Conservation (phyloP, 192 early-diverging fungal genomes). For the Umbelopsis vinacea region DNA sequence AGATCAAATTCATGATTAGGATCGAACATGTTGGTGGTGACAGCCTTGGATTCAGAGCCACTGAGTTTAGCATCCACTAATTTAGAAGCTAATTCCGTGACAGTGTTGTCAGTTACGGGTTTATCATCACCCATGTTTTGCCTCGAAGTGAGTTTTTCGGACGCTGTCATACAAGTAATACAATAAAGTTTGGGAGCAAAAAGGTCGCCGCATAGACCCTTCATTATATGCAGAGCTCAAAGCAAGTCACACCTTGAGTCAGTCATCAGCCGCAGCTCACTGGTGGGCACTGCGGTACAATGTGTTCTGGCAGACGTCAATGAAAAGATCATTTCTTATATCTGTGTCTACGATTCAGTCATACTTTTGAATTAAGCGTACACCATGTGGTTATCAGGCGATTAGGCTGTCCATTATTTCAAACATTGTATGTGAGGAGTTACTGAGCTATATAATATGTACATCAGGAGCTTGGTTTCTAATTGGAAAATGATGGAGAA, state of each 20-base stretch:
- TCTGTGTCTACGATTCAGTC: background rate
- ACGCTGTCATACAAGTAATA: background rate
- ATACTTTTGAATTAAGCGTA: too few relatives aligned
- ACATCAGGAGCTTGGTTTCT: too few relatives aligned
- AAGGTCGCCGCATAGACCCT: background rate
- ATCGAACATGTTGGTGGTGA: constrained; percentile 9
- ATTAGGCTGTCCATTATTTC: too few relatives aligned
- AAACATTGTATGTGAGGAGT: too few relatives aligned
- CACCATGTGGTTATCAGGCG: background rate
- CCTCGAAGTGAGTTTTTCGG: background rate
- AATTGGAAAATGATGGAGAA: too few relatives aligned
- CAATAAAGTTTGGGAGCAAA: background rate
- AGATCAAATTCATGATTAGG: constrained; percentile 10
- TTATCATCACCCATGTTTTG: background rate
- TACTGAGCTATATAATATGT: too few relatives aligned
- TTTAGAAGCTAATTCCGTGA: constrained; percentile 4
- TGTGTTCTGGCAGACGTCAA: background rate
- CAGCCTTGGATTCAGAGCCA: background rate
- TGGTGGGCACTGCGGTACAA: background rate
- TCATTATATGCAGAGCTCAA: background rate
- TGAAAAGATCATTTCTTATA: background rate
- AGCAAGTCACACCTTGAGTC: constrained; percentile 16
- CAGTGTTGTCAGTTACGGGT: background rate
- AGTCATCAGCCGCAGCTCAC: background rate
- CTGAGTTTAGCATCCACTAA: background rate